phyloP scores from a whole-genome alignment of 768 basidiomycete genomes.

The Pleurotus pulmonarius region DNA sequence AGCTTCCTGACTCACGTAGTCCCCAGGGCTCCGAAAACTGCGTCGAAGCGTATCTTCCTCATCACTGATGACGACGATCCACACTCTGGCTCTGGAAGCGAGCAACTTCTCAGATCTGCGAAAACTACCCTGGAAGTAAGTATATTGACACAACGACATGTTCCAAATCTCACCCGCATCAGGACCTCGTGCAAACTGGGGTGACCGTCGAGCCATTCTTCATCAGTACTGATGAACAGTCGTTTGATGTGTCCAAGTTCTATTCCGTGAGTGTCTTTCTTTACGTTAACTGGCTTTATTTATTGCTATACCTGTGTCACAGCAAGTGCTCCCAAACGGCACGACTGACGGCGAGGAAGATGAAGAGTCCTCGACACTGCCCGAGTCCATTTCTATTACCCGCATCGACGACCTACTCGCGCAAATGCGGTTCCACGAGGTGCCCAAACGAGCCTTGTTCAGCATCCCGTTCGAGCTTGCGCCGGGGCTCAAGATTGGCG shows the following conservation, averaged over 20 bases:
- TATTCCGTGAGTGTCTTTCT: conserved; percentile 56
- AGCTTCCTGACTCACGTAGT: neutral
- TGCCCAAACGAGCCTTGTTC: conserved; percentile 80
- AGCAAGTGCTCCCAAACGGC: conserved; percentile 59
- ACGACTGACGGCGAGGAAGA: conserved; percentile 47
- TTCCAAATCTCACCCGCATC: conserved; percentile 4
- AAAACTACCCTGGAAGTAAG: conserved; percentile 67
- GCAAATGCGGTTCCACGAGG: conserved; percentile 80
- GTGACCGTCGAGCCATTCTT: conserved; percentile 87
- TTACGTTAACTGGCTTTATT: neutral
- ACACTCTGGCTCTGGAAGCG: conserved; percentile 48
- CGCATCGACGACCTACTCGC: conserved; percentile 72
- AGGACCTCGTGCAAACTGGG: conserved; percentile 84
- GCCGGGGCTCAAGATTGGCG: conserved; percentile 67
- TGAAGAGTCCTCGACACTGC: conserved; percentile 43
- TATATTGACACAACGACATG: neutral
- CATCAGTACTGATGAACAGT: conserved; percentile 62
- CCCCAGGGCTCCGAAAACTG: conserved; percentile 75
- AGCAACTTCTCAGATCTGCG: conserved; percentile 64
- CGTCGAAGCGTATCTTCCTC: conserved; percentile 89
- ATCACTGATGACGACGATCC: conserved; percentile 91
- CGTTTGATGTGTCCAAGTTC: conserved; percentile 73
- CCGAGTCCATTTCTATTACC: conserved; percentile 72
- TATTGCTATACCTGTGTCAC: neutral
- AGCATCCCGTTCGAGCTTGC: conserved; percentile 79